Evolutionary conservation across 352 stramenopile species (phyloP), one percentile per base, ranked within the genome.

Genomic region (Globisporangium takayamanum): DNA sequence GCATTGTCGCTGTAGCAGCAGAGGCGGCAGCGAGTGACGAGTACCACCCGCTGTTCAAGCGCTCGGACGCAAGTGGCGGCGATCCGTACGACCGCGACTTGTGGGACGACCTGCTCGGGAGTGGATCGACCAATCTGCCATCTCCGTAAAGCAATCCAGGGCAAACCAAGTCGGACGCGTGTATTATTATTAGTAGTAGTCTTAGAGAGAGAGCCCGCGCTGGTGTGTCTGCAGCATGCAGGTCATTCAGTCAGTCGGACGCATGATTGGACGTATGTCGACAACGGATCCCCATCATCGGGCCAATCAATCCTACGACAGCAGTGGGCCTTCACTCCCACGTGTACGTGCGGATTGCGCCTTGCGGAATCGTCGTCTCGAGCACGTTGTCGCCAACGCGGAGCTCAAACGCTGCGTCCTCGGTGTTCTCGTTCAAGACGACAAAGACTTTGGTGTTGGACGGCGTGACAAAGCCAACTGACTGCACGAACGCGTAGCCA

Each of bases 381-480:
- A 91, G 53, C n/a, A 66, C 64, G 22, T 64, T 50, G 30, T 65
- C 77, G 16, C 67, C 73, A 50, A 77, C 70, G 25, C 80, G 68
- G 41, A 94, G 56, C 53, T 84, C 72, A 33, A 94, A 91, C 36
- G 73, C 54, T 0, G 76, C 80, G 20, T 80, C 70, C 56, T 91
- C 82, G 26, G 80, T 87, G 71, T 94, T 92, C 54, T 92, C 82
- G 60, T 94, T 94, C 59, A 94, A 67, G 36, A 92, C 80, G 14
- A 94, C 83, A 53, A 89, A 69, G 37, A 94, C 81, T 54, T 80
- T 90, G 53, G 76, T 78, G 62, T 89, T 71, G 28, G 80, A 62
- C 1, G 85, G 85, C 11, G 82, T 94, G 53, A 86, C 68, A 53
- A 94, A 94, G 0, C 80, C 73, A 36, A 68, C 56, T 0, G 81